Evolutionary conservation across 2,329 filamentous ascomycete genomes (phyloP).

Genomic region (Tricladium varicosporioides): DNA sequence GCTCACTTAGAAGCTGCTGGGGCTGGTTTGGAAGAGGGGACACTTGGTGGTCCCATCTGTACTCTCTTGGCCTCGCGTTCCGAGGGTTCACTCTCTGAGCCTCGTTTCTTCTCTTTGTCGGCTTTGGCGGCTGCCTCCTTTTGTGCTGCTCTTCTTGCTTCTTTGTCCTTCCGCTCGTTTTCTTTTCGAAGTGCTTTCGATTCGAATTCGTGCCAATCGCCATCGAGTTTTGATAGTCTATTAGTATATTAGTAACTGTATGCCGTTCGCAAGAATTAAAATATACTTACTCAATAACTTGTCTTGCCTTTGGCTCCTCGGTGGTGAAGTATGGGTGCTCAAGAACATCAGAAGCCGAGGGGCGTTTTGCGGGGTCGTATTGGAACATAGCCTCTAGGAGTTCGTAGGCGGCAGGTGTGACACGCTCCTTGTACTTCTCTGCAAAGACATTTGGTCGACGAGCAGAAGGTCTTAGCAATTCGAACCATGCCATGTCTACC

Average conservation of each 20-base stretch:
- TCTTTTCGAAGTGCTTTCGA: slow-evolving; percentile 92
- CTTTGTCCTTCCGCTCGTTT: slow-evolving; percentile 64
- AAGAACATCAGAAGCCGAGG: slow-evolving; percentile 79
- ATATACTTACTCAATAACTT: slow-evolving; percentile 73
- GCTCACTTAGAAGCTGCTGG: slow-evolving; percentile 5
- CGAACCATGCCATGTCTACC: slow-evolving; percentile 95
- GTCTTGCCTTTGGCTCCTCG: slow-evolving; percentile 74
- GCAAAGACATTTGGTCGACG: slow-evolving; percentile 73
- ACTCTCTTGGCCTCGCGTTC: slow-evolving; percentile 31
- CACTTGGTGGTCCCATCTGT: slow-evolving; percentile 22
- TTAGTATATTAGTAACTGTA: slow-evolving; percentile 26
- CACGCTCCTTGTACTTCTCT: slow-evolving; percentile 74
- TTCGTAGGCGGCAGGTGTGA: slow-evolving; percentile 80
- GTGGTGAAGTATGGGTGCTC: slow-evolving; percentile 83
- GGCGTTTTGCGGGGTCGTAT: slow-evolving; percentile 82
- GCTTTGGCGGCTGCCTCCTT: slow-evolving; percentile 29
- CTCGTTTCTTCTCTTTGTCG: slow-evolving; percentile 32
- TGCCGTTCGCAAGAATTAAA: neutral
- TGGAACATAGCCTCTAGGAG: slow-evolving; percentile 81
- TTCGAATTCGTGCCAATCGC: slow-evolving; percentile 99
- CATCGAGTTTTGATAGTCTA: slow-evolving; percentile 72
- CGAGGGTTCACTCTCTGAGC: slow-evolving; percentile 21
- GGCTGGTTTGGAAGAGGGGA: slow-evolving; percentile 8
- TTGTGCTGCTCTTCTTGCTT: slow-evolving; percentile 30
- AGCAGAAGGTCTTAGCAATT: slow-evolving; percentile 77